These are phyloP conservation scores for Fusarium multiceps DNA, from an alignment of 2,329 filamentous ascomycete species.

Conservation along the genomic window DNA sequence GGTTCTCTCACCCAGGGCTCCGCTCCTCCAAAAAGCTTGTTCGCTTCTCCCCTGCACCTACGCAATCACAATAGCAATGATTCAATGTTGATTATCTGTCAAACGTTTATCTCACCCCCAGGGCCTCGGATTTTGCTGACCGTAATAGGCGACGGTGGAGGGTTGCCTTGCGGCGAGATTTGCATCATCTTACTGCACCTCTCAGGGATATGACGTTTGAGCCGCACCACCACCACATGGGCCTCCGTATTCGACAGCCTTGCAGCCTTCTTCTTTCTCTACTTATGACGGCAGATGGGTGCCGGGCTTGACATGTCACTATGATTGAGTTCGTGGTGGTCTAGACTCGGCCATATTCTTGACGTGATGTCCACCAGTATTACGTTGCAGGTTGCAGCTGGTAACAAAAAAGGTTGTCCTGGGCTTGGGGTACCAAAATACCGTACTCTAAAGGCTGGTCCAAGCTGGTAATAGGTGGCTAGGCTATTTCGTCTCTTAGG, in stretches of 20 bases:
- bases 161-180: slow-evolving; percentile 29
- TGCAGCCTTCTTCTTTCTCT: slow-evolving; percentile 11
- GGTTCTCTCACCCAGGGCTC: not conserved
- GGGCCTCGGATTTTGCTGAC: not conserved
- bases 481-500: not conserved
- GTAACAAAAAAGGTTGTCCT: not conserved
- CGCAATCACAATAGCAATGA: slow-evolving; percentile 3
- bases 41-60: not conserved
- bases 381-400: not conserved
- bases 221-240: slow-evolving; percentile 28
- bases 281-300: slow-evolving; percentile 22
- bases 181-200: slow-evolving; percentile 40
- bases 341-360: slow-evolving; percentile 3
- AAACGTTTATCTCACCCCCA: not conserved
- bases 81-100: not conserved
- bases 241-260: slow-evolving; percentile 1
- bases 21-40: not conserved
- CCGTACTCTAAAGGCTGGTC: not conserved
- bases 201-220: slow-evolving; percentile 39
- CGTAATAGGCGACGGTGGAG: slow-evolving; percentile 12
- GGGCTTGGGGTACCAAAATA: not conserved
- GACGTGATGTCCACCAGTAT: not conserved
- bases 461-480: not conserved
- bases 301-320: slow-evolving; percentile 8
- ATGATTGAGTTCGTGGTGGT: not conserved